Percentiles rank a stretch among this genome's conserved stretches.
These are phyloP conservation scores for Mortierella hygrophila DNA, from an alignment of 192 early-diverging fungal species.

Conservation along the genomic window DNA sequence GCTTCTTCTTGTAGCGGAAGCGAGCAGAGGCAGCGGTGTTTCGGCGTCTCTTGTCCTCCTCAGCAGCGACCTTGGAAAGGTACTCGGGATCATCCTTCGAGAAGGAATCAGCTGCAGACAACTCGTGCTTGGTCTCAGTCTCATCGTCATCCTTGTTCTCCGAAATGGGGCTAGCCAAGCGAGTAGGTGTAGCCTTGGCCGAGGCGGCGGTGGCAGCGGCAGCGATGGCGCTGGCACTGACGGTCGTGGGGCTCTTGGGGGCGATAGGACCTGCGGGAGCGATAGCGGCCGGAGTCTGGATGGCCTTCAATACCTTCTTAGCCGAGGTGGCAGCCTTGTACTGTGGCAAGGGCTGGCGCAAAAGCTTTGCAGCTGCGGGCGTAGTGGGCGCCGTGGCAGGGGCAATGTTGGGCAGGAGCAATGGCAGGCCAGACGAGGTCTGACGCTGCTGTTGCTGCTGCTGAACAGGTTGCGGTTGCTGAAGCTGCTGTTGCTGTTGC, in stretches of 20 bases:
- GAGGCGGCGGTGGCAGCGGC: slow-evolving; percentile 31
- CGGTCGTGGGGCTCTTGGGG: slow-evolving; percentile 48
- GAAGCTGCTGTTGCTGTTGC: slow-evolving; percentile 59
- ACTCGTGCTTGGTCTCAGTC: slow-evolving; percentile 5
- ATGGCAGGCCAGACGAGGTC: slow-evolving; percentile 41
- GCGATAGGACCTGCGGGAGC: slow-evolving; percentile 34
- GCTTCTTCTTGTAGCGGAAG: slow-evolving; percentile 97
- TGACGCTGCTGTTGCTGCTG: slow-evolving; percentile 47
- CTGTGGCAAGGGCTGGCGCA: slow-evolving; percentile 56
- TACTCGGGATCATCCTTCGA: slow-evolving; percentile 51
- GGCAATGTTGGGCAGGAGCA: slow-evolving; percentile 58
- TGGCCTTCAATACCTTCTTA: slow-evolving; percentile 35
- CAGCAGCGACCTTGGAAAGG: slow-evolving; percentile 59
- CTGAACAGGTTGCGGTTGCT: slow-evolving; percentile 58
- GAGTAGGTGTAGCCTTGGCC: background rate
- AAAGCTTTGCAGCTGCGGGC: slow-evolving; percentile 60
- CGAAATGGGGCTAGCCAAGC: background rate
- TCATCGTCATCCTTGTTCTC: slow-evolving; percentile 8
- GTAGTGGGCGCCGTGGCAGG: slow-evolving; percentile 61
- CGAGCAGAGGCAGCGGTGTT: slow-evolving; percentile 97
- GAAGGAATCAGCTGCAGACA: slow-evolving; percentile 26
- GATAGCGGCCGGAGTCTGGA: slow-evolving; percentile 16
- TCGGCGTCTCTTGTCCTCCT: slow-evolving; percentile 92
- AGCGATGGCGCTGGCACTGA: slow-evolving; percentile 31
- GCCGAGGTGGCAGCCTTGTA: slow-evolving; percentile 39